These are phyloP conservation scores for Styphnolobium japonicum DNA, from an alignment of 306 rosid genomes.

Conservation along the genomic window DNA sequence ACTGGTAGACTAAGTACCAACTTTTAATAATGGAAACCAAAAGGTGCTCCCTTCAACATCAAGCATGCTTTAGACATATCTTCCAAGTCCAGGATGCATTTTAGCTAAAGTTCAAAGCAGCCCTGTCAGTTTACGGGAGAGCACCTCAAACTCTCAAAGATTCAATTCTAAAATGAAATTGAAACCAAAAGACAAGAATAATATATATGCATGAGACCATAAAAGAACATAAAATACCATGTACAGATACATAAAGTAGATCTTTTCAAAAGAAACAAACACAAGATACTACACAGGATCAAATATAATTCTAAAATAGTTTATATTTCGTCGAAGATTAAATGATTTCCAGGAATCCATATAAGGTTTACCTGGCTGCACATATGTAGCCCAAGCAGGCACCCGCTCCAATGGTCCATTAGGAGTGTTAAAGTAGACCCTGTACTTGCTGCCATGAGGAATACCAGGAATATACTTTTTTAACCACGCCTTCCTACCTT, in stretches of 20 bases:
- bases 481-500: conserved; percentile 95
- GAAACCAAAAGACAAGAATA: neutral
- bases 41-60: neutral
- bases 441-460: conserved; percentile 94
- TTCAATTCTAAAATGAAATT: neutral
- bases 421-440: conserved; percentile 95
- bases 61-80: neutral
- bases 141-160: neutral
- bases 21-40: neutral
- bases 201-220: neutral
- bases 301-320: neutral
- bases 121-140: neutral
- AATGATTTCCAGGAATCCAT: conserved; percentile 18
- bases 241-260: neutral
- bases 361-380: conserved; percentile 72
- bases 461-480: conserved; percentile 77
- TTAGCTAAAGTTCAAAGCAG: neutral
- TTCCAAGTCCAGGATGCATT: conserved; percentile 6
- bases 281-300: neutral
- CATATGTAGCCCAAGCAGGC: conserved; percentile 99
- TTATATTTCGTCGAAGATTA: neutral
- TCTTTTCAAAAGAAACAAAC: neutral
- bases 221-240: neutral
- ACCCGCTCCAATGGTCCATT: conserved; percentile 86
- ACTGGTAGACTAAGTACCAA: neutral